phyloP scores from a whole-genome alignment of 2,329 filamentous ascomycete species.

The Exophiala spinifera region DNA sequence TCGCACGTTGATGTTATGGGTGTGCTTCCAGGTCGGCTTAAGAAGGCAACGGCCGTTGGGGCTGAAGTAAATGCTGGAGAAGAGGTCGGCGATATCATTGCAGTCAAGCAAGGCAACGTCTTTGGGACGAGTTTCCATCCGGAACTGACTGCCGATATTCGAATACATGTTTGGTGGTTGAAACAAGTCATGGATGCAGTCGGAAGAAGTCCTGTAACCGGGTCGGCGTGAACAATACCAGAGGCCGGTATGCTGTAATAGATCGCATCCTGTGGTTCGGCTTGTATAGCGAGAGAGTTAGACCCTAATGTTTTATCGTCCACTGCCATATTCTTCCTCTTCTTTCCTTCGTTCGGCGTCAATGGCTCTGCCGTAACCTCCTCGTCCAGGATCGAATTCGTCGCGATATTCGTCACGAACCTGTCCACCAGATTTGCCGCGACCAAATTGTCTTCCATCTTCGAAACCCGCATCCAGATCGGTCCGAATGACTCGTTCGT shows the following conservation, averaged over 20 bases:
- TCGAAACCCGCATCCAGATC: constrained; percentile 94
- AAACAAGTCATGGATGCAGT: constrained; percentile 57
- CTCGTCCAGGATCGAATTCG: constrained; percentile 92
- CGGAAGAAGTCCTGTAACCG: constrained; percentile 26
- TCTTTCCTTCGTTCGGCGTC: constrained; percentile 60
- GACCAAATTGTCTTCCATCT: constrained; percentile 92
- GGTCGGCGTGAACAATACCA: not conserved
- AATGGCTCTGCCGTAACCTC: constrained; percentile 79
- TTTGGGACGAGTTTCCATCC: constrained; percentile 96
- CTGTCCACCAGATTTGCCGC: constrained; percentile 93
- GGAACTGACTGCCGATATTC: constrained; percentile 79
- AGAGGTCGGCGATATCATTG: constrained; percentile 70
- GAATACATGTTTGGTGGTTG: constrained; percentile 95
- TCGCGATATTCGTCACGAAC: constrained; percentile 97
- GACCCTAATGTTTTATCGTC: constrained; percentile 29
- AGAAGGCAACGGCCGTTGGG: constrained; percentile 46
- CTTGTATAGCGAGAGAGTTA: not conserved
- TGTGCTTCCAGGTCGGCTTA: constrained; percentile 52
- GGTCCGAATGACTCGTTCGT: constrained; percentile 93
- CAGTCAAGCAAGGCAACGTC: constrained; percentile 84
- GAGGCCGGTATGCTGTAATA: not conserved
- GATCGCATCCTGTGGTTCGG: not conserved
- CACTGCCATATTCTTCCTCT: constrained; percentile 59
- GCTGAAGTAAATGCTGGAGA: constrained; percentile 39
- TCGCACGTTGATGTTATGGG: constrained; percentile 58